Percentiles rank a stretch among this genome's conserved stretches.
These are phyloP conservation scores for Aspergillus fischeri DNA, from an alignment of 2,329 filamentous ascomycete species.

Conservation along the genomic window DNA sequence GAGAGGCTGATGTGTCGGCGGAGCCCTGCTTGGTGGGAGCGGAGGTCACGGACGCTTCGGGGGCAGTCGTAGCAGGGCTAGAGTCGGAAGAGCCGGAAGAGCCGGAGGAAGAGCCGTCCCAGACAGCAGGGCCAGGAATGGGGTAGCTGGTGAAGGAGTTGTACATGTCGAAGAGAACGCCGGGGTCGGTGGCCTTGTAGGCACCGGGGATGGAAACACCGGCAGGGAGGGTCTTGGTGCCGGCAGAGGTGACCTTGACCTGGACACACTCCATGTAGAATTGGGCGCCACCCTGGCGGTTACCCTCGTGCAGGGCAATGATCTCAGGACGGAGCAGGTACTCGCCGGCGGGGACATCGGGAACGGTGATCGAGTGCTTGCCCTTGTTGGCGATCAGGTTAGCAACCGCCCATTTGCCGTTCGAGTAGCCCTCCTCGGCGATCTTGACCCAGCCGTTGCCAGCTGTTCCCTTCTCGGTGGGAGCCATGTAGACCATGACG, in stretches of 20 bases:
- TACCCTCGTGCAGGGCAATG: slow-evolving; percentile 20
- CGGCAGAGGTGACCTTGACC: slow-evolving; percentile 18
- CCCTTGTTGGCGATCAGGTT: slow-evolving; percentile 16
- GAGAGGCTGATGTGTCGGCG: not conserved
- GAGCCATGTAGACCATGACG: slow-evolving; percentile 20
- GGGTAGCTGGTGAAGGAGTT: slow-evolving; percentile 14
- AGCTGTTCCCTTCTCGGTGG: slow-evolving; percentile 14
- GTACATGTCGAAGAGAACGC: slow-evolving; percentile 19
- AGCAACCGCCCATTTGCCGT: slow-evolving; percentile 17
- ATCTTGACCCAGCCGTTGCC: slow-evolving; percentile 21
- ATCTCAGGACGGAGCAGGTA: slow-evolving; percentile 22
- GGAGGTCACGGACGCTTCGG: not conserved
- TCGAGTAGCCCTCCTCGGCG: slow-evolving; percentile 18
- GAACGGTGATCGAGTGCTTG: slow-evolving; percentile 21
- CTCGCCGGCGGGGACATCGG: slow-evolving; percentile 18
- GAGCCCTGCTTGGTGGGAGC: not conserved
- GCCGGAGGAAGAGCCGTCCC: slow-evolving; percentile 13
- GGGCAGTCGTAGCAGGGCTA: not conserved
- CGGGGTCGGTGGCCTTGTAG: slow-evolving; percentile 13
- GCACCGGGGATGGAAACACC: slow-evolving; percentile 19
- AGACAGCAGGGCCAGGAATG: slow-evolving; percentile 20
- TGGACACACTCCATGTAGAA: slow-evolving; percentile 24
- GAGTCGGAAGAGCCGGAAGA: slow-evolving; percentile 1
- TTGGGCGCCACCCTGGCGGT: slow-evolving; percentile 16
- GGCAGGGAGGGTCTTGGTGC: slow-evolving; percentile 12